phyloP scores from a whole-genome alignment of 257 asterid genomes.

The Forsythia suspensa region DNA sequence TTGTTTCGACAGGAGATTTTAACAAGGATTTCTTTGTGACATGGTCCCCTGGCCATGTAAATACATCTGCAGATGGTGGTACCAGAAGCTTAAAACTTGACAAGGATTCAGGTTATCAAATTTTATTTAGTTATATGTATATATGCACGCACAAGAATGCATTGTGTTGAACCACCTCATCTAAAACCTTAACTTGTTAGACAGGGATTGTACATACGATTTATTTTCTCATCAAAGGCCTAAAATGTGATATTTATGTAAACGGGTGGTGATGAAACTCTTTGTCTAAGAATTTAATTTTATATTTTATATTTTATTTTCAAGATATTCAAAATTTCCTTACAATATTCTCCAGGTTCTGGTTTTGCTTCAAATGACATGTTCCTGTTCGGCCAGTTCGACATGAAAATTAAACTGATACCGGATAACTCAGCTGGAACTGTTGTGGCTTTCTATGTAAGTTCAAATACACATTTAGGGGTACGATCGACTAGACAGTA shows the following conservation, averaged over 20 bases:
- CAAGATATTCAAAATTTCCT: neutral
- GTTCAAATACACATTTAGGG: slow-evolving; percentile 7
- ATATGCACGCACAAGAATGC: neutral
- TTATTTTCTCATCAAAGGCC: neutral
- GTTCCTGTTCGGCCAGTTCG: slow-evolving; percentile 83
- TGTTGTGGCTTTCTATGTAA: slow-evolving; percentile 79
- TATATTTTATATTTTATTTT: neutral
- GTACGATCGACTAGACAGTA: neutral
- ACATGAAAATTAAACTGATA: slow-evolving; percentile 74
- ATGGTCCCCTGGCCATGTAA: slow-evolving; percentile 82
- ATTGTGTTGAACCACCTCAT: neutral
- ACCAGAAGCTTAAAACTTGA: slow-evolving; percentile 63
- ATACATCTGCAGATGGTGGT: slow-evolving; percentile 70
- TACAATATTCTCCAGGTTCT: slow-evolving; percentile 39
- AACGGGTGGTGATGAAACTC: too few species aligned
- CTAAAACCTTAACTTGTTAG: neutral
- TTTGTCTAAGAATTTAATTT: neutral
- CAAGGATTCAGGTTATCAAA: slow-evolving; percentile 44
- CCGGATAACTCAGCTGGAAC: slow-evolving; percentile 94
- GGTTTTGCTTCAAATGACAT: slow-evolving; percentile 67
- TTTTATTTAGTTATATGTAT: neutral
- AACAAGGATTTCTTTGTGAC: slow-evolving; percentile 74
- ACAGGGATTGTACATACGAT: neutral
- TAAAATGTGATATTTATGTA: too few species aligned
- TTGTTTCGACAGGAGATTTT: slow-evolving; percentile 78